A percentile compares a stretch with the other conserved stretches of the same genome.
phyloP scores from a whole-genome alignment of 371 early-diverging fungal genomes.

The Rhizopus microsporus region DNA sequence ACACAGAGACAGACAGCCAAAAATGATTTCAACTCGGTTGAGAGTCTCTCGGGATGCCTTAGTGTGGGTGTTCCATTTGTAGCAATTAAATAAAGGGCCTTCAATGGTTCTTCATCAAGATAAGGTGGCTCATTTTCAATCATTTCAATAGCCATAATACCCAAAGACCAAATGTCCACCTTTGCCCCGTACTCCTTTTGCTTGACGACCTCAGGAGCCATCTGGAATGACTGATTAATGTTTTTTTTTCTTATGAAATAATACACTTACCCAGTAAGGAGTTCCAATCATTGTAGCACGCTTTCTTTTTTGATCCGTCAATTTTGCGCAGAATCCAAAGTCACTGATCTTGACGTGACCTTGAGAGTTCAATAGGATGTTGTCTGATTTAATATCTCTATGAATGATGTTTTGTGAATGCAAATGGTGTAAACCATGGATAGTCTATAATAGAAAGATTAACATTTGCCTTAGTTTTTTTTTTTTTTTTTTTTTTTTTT shows the following conservation, averaged over 20 bases:
- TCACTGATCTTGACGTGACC: constrained; percentile 94
- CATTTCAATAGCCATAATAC: constrained; percentile 98
- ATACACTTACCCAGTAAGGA: constrained; percentile 73
- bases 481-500: neutral
- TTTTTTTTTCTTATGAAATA: neutral
- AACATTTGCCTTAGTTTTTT: neutral
- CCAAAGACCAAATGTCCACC: constrained; percentile 94
- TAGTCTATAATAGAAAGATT: constrained; percentile 45
- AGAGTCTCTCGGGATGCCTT: constrained; percentile 83
- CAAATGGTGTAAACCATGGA: constrained; percentile 89
- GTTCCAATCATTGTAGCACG: constrained; percentile 97
- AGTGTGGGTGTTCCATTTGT: constrained; percentile 97
- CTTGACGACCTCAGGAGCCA: constrained; percentile 93
- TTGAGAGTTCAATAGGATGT: constrained; percentile 81
- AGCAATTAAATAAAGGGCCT: constrained; percentile 94
- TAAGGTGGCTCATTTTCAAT: constrained; percentile 98
- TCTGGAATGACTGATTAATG: constrained; percentile 16
- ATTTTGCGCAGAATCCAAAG: constrained; percentile 95
- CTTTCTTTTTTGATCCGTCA: constrained; percentile 81
- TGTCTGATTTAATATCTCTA: constrained; percentile 97
- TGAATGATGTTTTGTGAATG: constrained; percentile 93
- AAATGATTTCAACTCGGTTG: constrained; percentile 83
- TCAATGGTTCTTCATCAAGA: constrained; percentile 91
- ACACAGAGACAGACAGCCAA: constrained; percentile 89
- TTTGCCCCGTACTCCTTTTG: constrained; percentile 89